phyloP scores from a whole-genome alignment of 805 yeast genomes.

The Torulaspora maleeae region DNA sequence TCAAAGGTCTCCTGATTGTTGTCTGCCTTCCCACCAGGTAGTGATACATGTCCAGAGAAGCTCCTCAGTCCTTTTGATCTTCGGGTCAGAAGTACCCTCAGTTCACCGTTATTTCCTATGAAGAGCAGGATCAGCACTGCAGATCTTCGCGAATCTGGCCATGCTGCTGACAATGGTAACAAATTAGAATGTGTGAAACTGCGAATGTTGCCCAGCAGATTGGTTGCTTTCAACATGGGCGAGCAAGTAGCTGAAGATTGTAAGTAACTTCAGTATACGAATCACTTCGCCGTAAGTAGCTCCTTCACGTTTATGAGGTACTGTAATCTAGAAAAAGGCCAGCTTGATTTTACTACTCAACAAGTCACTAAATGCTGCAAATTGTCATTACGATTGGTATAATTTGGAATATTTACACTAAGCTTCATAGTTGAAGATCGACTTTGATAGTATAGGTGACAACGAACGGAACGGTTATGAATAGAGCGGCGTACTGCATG shows the following conservation, averaged over 20 bases:
- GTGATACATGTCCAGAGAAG: constrained; percentile 85
- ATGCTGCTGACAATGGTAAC: constrained; percentile 41
- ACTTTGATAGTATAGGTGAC: constrained; percentile 50
- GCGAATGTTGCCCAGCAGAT: constrained; percentile 21
- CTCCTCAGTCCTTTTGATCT: constrained; percentile 63
- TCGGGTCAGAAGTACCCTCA: constrained; percentile 73
- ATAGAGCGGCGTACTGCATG: constrained; percentile 58
- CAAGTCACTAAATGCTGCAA: no score
- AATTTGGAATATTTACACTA: neutral
- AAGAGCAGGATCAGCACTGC: constrained; percentile 75
- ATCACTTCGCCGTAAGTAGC: neutral
- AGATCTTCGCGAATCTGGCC: constrained; percentile 75
- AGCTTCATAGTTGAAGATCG: constrained; percentile 20
- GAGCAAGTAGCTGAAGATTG: neutral
- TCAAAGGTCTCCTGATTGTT: constrained; percentile 57
- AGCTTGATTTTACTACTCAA: no score
- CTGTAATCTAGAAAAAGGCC: neutral
- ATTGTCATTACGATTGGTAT: neutral
- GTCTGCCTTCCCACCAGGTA: constrained; percentile 95
- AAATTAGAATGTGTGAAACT: constrained; percentile 14
- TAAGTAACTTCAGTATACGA: neutral
- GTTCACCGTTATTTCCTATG: constrained; percentile 65
- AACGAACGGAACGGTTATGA: constrained; percentile 65
- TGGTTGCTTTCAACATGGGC: constrained; percentile 20
- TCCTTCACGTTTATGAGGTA: neutral